A percentile compares a stretch with the other conserved stretches of the same genome.
Conservation (phyloP, 805 yeast species). For the Yamadazyma phyllophila region DNA sequence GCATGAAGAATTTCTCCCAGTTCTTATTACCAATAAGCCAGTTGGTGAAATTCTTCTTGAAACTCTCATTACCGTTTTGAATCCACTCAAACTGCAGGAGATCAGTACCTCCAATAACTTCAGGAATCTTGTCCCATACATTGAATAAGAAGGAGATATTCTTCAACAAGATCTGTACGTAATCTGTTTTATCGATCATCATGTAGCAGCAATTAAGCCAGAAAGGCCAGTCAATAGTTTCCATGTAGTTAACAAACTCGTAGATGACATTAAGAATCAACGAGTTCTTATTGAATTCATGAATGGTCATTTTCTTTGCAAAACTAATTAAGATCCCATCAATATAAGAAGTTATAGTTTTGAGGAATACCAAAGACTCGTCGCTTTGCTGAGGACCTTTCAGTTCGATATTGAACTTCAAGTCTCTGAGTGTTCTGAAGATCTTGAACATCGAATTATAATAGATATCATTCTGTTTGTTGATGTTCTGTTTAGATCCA, state of each 20-base stretch:
- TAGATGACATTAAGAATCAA: slow-evolving; percentile 38
- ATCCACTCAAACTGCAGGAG: slow-evolving; percentile 36
- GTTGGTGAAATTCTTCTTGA: slow-evolving; percentile 47
- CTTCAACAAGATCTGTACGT: slow-evolving; percentile 59
- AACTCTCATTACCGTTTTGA: slow-evolving; percentile 32
- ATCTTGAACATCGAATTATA: slow-evolving; percentile 40
- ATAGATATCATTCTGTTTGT: slow-evolving; percentile 31
- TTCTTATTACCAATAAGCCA: slow-evolving; percentile 52
- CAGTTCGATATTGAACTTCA: slow-evolving; percentile 20
- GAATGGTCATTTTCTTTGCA: slow-evolving; percentile 35
- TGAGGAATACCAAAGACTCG: background rate
- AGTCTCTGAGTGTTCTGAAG: slow-evolving; percentile 38
- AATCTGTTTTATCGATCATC: slow-evolving; percentile 59
- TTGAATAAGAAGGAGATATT: slow-evolving; percentile 67
- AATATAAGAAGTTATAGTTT: slow-evolving; percentile 15
- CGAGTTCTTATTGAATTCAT: slow-evolving; percentile 38
- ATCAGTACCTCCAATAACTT: slow-evolving; percentile 11
- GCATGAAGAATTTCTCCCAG: slow-evolving; percentile 63
- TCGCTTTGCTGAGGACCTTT: background rate
- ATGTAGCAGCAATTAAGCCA: slow-evolving; percentile 63
- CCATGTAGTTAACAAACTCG: slow-evolving; percentile 38
- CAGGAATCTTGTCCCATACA: slow-evolving; percentile 69
- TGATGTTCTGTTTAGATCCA: background rate
- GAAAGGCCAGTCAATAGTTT: slow-evolving; percentile 64
- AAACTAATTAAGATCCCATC: slow-evolving; percentile 34